These are phyloP conservation scores for Leishmania amazonensis DNA, from an alignment of 208 protist genomes.

Conservation along the genomic window DNA sequence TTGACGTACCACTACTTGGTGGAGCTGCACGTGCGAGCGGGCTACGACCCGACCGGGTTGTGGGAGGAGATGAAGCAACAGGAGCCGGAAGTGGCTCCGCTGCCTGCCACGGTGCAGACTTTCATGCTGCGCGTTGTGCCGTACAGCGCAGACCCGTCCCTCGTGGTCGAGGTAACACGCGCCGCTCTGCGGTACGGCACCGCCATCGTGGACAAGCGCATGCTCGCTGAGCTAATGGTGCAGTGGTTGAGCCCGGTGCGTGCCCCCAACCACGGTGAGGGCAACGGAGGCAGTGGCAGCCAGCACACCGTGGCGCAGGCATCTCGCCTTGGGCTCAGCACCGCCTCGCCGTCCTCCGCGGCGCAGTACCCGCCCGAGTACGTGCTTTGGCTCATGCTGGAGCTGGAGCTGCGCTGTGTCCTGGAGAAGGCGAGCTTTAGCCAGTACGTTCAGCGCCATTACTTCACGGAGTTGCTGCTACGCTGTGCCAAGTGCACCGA, in stretches of 20 bases:
- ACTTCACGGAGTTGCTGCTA: conserved; percentile 76
- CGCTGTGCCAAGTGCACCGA: conserved; percentile 80
- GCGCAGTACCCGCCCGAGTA: conserved; percentile 71
- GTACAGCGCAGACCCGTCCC: conserved; percentile 40
- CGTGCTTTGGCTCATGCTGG: conserved; percentile 80
- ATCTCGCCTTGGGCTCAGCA: conserved; percentile 7
- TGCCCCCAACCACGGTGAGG: not conserved
- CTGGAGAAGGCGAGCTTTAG: conserved; percentile 75
- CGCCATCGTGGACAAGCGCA: conserved; percentile 65
- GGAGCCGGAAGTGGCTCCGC: conserved; percentile 42
- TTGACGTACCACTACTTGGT: conserved; percentile 86
- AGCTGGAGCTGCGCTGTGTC: conserved; percentile 84
- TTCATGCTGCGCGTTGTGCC: conserved; percentile 74
- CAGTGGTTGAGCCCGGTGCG: conserved; percentile 43
- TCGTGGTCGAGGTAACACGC: conserved; percentile 73
- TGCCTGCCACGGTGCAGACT: conserved; percentile 68
- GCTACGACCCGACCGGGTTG: conserved; percentile 59
- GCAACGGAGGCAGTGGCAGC: conserved; percentile 1
- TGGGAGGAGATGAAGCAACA: conserved; percentile 74
- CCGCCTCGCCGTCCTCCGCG: not conserved
- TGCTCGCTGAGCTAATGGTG: conserved; percentile 65
- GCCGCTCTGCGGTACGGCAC: conserved; percentile 60
- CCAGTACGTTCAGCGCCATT: conserved; percentile 74
- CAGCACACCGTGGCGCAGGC: conserved; percentile 6
- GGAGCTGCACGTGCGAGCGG: conserved; percentile 78